phyloP scores from a whole-genome alignment of 345 rosid genomes.

The Arabis alpina region DNA sequence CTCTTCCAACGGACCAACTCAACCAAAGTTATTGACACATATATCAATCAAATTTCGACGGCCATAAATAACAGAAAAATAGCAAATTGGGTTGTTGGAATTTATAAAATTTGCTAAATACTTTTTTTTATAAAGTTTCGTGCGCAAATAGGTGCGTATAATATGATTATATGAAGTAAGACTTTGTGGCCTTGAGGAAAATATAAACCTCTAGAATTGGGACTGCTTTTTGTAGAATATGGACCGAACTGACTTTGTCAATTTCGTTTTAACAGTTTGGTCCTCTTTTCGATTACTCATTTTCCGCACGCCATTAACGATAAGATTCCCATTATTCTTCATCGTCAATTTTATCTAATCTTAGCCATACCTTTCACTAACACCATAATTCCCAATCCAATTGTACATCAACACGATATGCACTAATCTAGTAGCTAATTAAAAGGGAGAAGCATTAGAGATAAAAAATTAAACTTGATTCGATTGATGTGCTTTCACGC shows the following conservation, averaged over 20 bases:
- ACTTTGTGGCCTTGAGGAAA: conserved; percentile 24
- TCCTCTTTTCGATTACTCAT: conserved; percentile 26
- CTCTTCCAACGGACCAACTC: neutral
- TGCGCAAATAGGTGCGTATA: conserved; percentile 18
- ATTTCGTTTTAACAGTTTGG: conserved; percentile 21
- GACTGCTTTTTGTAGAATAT: conserved; percentile 39
- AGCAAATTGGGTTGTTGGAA: neutral
- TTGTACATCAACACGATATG: conserved; percentile 10
- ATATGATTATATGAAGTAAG: conserved; percentile 17
- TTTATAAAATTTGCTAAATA: too few species aligned
- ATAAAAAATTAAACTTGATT: neutral
- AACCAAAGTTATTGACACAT: neutral
- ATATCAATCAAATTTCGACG: neutral
- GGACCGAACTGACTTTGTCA: conserved; percentile 43
- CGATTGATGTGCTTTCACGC: conserved; percentile 6
- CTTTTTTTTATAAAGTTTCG: neutral
- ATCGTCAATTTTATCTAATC: conserved; percentile 20
- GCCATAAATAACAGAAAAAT: neutral
- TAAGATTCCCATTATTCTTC: conserved; percentile 25
- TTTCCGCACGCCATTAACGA: conserved; percentile 40
- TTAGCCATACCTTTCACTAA: conserved; percentile 1
- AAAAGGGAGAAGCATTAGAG: neutral
- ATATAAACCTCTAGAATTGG: conserved; percentile 39
- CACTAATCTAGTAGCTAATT: neutral
- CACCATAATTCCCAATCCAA: neutral